A percentile compares a stretch with the other conserved stretches of the same genome.
phyloP scores from a whole-genome alignment of 2,329 filamentous ascomycete species.

The Intubia oerlemansii region DNA sequence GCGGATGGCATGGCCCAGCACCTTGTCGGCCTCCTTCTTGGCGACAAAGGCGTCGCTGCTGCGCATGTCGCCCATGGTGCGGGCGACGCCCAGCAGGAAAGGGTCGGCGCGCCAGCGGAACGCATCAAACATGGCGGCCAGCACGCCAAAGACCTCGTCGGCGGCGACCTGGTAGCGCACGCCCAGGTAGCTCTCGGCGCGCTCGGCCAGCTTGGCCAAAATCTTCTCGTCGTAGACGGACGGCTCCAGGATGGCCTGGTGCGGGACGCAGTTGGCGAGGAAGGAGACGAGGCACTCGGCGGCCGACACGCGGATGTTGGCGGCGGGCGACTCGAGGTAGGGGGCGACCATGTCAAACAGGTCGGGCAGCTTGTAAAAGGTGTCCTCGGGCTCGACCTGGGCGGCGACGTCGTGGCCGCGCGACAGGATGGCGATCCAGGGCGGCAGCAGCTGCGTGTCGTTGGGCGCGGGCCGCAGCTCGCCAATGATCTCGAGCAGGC shows the following conservation, averaged over 20 bases:
- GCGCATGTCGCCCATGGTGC: constrained; percentile 67
- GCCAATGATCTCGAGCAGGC: constrained; percentile 74
- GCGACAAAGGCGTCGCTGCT: constrained; percentile 73
- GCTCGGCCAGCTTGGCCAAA: constrained; percentile 58
- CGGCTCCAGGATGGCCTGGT: constrained; percentile 64
- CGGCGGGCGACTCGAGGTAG: constrained; percentile 70
- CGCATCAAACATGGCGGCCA: constrained; percentile 70
- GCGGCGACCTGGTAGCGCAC: constrained; percentile 88
- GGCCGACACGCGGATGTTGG: constrained; percentile 85
- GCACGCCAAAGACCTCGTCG: constrained; percentile 81
- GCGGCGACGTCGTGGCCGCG: constrained; percentile 86
- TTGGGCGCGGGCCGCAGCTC: constrained; percentile 82
- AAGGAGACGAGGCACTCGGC: constrained; percentile 92
- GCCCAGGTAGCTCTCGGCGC: constrained; percentile 53
- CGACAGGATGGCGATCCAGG: constrained; percentile 91
- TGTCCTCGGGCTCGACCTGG: constrained; percentile 73
- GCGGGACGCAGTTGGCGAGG: constrained; percentile 71
- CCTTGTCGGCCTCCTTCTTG: constrained; percentile 85
- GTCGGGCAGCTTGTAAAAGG: constrained; percentile 73
- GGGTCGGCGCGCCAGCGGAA: constrained; percentile 71
- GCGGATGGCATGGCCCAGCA: constrained; percentile 69
- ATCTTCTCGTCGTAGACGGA: constrained; percentile 85
- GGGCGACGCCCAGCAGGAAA: constrained; percentile 53
- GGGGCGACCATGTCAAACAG: constrained; percentile 60
- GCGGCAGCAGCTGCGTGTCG: constrained; percentile 82